Percentiles rank a stretch among this genome's conserved stretches.
Evolutionary conservation across 2,329 filamentous ascomycete genomes (phyloP).

Genomic region (Claviceps paspali): DNA sequence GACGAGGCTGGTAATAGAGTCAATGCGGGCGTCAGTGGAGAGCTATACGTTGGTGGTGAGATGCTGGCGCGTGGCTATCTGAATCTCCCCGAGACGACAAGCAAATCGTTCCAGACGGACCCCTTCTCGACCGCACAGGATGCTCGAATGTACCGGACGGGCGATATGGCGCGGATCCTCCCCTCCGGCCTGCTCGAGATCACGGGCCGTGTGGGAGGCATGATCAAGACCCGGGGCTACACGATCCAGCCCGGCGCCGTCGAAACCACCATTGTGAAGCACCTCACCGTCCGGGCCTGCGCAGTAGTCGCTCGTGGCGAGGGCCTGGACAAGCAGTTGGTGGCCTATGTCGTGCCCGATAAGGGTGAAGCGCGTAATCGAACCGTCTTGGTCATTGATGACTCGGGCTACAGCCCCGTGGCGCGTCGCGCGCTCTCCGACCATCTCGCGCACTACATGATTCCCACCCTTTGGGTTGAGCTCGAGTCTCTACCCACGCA

Average conservation of each 20-base stretch:
- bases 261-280: conserved; percentile 53
- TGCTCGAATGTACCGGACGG: conserved; percentile 60
- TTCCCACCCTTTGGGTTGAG: conserved; percentile 63
- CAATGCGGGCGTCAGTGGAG: conserved; percentile 46
- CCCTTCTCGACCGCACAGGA: conserved; percentile 43
- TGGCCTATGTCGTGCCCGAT: conserved; percentile 63
- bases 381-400: conserved; percentile 49
- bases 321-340: conserved; percentile 57
- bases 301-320: conserved; percentile 62
- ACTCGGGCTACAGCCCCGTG: conserved; percentile 54
- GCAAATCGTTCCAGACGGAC: conserved; percentile 53
- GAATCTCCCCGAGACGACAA: conserved; percentile 64
- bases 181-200: conserved; percentile 57
- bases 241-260: conserved; percentile 66
- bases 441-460: conserved; percentile 69
- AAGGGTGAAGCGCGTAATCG: conserved; percentile 41
- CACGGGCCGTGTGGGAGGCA: conserved; percentile 58
- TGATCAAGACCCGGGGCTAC: conserved; percentile 71
- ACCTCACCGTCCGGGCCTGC: conserved; percentile 56
- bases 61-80: conserved; percentile 64
- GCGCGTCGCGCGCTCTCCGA: conserved; percentile 49
- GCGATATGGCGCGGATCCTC: conserved; percentile 53
- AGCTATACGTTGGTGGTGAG: conserved; percentile 61
- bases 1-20: conserved; percentile 53
- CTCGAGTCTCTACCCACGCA: conserved; percentile 58